phyloP scores from a whole-genome alignment of 2,329 filamentous ascomycete genomes.

The Colletotrichum cereale region DNA sequence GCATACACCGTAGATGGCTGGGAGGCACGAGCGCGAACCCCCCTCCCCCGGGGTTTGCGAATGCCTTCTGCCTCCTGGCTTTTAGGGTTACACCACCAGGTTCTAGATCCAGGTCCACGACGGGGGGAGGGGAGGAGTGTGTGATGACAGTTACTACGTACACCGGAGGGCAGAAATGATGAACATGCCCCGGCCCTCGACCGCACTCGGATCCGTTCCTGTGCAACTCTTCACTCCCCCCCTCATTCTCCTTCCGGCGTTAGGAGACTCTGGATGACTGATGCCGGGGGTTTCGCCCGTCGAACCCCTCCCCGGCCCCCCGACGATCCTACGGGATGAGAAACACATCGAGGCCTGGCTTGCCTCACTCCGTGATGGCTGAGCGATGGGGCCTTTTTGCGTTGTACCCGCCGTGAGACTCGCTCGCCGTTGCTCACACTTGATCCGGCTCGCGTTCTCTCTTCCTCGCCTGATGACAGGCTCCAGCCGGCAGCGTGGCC shows the following conservation, averaged over 20 bases:
- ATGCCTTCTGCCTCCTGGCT: too few species aligned
- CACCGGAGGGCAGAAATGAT: not conserved
- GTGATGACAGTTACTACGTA: not conserved
- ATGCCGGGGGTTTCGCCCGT: too few species aligned
- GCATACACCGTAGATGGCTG: not conserved
- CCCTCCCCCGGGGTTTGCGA: not conserved
- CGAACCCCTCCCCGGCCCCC: not conserved
- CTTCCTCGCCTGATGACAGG: not conserved
- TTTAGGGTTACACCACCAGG: constrained; percentile 5
- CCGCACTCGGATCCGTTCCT: not conserved
- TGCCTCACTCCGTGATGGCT: too few species aligned
- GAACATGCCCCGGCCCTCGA: not conserved
- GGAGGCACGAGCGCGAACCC: not conserved
- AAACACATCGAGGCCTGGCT: not conserved
- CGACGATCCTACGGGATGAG: not conserved
- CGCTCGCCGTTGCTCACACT: not conserved
- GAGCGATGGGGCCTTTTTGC: too few species aligned
- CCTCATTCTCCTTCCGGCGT: too few species aligned
- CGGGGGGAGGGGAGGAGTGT: too few species aligned
- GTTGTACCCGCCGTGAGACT: too few species aligned
- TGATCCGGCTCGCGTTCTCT: too few species aligned
- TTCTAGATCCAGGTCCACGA: constrained; percentile 9
- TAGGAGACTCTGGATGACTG: too few species aligned
- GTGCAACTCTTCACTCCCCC: not conserved
- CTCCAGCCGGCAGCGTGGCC: not conserved